Conservation (phyloP, 1,139 yeast species). For the Yamadazyma membranifaciens region DNA sequence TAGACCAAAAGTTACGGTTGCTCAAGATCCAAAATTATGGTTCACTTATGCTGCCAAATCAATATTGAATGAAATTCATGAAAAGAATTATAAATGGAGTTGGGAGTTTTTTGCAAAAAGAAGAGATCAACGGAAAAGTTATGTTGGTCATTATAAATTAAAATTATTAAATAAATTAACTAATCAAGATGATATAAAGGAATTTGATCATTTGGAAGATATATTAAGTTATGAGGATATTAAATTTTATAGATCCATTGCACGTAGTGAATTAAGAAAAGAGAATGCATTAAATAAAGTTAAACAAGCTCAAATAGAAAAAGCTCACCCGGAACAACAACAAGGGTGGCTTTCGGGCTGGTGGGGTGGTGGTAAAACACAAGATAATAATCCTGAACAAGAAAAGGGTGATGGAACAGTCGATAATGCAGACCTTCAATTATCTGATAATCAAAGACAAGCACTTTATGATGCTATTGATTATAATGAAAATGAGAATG, state of each 20-base stretch:
- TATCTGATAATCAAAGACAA: constrained; percentile 64
- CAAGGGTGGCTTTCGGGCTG: constrained; percentile 60
- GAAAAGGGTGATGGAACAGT: constrained; percentile 7
- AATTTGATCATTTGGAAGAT: constrained; percentile 55
- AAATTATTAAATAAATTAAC: constrained; percentile 39
- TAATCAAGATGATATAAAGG: constrained; percentile 35
- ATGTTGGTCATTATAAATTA: constrained; percentile 65
- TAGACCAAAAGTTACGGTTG: constrained; percentile 61
- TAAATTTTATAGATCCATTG: constrained; percentile 78
- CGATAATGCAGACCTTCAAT: constrained; percentile 23
- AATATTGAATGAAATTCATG: constrained; percentile 76
- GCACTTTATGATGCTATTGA: constrained; percentile 94
- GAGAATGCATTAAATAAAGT: constrained; percentile 34
- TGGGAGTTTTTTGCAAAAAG: constrained; percentile 80
- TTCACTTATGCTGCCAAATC: constrained; percentile 73
- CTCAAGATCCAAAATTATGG: constrained; percentile 80
- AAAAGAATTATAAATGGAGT: constrained; percentile 76
- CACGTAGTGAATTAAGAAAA: constrained; percentile 63
- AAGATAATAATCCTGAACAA: constrained; percentile 8
- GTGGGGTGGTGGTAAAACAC: constrained; percentile 42
- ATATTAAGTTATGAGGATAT: constrained; percentile 73
- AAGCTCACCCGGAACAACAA: constrained; percentile 7
- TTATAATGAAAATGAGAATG: constrained; percentile 70
- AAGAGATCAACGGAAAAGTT: constrained; percentile 68
- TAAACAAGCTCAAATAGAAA: constrained; percentile 10